Base-by-base conservation (phyloP, 345 rosid species). In the Heritiera fomes region DNA sequence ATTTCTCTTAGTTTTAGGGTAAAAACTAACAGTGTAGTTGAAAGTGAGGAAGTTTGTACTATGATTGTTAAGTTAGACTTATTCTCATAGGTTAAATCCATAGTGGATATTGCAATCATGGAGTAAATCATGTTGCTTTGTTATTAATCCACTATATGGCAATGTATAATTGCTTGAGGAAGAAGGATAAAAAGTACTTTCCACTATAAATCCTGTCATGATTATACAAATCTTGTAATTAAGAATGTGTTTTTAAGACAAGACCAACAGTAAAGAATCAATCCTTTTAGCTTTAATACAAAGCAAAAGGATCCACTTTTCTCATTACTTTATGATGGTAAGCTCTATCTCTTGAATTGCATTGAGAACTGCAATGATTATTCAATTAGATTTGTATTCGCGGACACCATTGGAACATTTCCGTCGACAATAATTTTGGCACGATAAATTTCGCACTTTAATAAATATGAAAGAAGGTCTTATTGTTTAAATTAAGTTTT, bases 91-190 rank as follows among this genome's bases (percentile, higher is more conserved):
- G 15, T 3, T 68, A 6, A 68, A 70, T 70, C 40, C 74, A 70
- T 41, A 28, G 41, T 70, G 55, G 41, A 70, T 47, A 58, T 70
- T 70, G 56, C 47, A 50, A 71, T 71, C 30, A 71, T 49, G 53
- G 38, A 43, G 23, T 23, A 30, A 15, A 71, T 71, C 23, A 14
- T 71, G 4, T 28, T 49, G 20, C 20, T 49, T 49, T 47, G 53
- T 60, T 60, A 60, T 60, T 58, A 28, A 23, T 60, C 64, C 64
- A 60, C 64, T 60, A 60, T 23, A 60, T 60, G 15, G 12, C 64
- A 60, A 60, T 3, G 32, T 9, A 23, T 58, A 20, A 58, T 20
- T 58, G 12, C 12, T 20, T 58, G 30, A 56, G 28, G 61, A 56
- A 34, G 38, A 34, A 34, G 38, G 38, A 34, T 0, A 28, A 4